These are phyloP conservation scores for Balansia obtecta DNA, from an alignment of 2,329 filamentous ascomycete genomes.

Conservation along the genomic window DNA sequence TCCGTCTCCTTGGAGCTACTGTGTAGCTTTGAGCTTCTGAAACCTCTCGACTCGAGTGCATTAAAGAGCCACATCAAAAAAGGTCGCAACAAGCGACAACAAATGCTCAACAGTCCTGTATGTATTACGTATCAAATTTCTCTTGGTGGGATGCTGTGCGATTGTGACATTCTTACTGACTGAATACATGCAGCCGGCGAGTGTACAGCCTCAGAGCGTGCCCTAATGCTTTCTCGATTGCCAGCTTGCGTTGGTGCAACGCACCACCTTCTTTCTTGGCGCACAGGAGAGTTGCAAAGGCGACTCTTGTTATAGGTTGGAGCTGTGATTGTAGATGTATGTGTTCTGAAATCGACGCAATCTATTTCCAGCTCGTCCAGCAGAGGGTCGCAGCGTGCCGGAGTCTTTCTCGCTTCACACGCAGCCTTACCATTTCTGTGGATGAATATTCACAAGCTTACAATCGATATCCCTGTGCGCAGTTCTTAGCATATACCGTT, in stretches of 20 bases:
- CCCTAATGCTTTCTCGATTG: background rate
- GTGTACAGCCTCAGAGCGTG: conserved; percentile 40
- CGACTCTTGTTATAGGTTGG: background rate
- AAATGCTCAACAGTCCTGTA: conserved; percentile 93
- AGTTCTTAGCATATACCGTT: background rate
- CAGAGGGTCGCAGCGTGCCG: background rate
- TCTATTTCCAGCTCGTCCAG: background rate
- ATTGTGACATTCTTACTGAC: conserved; percentile 1
- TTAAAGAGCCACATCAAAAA: conserved; percentile 99
- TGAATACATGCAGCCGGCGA: conserved; percentile 31
- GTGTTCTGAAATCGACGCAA: background rate
- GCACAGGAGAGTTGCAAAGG: background rate
- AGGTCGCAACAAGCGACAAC: conserved; percentile 85
- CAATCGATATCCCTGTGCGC: no score
- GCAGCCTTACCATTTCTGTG: background rate
- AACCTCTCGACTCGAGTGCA: conserved; percentile 89
- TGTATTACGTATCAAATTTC: conserved; percentile 25
- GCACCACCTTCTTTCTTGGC: background rate
- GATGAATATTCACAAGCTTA: background rate
- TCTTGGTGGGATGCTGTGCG: background rate
- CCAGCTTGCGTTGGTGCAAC: no score
- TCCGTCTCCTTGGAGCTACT: conserved; percentile 87
- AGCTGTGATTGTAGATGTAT: background rate
- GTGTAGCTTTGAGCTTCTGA: conserved; percentile 93
- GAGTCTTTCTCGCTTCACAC: background rate